A percentile compares a stretch with the other conserved stretches of the same genome.
Conservation (phyloP, 2,329 filamentous ascomycete species). For the Aspergillus chevalieri region DNA sequence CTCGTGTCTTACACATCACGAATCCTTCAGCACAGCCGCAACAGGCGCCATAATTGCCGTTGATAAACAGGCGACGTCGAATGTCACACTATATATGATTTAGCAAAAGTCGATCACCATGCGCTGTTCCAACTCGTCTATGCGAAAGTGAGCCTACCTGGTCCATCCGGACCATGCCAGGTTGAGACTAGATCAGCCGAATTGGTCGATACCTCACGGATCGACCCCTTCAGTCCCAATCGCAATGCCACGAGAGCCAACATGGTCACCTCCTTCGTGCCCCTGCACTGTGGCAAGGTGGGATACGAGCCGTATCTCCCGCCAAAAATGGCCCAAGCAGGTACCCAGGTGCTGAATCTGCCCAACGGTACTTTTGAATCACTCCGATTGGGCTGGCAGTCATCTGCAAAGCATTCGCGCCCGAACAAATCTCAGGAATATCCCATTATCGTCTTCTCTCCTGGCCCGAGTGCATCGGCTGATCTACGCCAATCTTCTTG, state of each 20-base stretch:
- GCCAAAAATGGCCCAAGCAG: not conserved
- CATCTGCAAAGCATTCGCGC: not conserved
- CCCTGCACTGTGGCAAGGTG: not conserved
- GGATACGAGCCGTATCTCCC: not conserved
- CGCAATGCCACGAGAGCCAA: not conserved
- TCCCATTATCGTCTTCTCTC: not conserved
- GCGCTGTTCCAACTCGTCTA: not conserved
- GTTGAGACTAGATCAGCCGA: not conserved
- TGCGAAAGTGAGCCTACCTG: not conserved
- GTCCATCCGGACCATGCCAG: not conserved
- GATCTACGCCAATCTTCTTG: not conserved
- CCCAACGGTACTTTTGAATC: not conserved
- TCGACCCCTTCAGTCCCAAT: not conserved
- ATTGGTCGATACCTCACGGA: not conserved
- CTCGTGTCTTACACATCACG: no score
- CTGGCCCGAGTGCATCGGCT: not conserved
- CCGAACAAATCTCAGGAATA: not conserved
- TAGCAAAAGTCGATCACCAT: not conserved
- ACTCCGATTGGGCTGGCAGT: not conserved
- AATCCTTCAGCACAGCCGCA: no score
- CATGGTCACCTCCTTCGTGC: not conserved
- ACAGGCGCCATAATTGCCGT: no score
- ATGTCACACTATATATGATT: no score
- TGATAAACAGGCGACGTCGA: no score
- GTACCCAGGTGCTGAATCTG: not conserved